Percentiles rank a stretch among this genome's conserved stretches.
Conservation (phyloP, 352 stramenopile species). For the Phytopythium kandeliae region DNA sequence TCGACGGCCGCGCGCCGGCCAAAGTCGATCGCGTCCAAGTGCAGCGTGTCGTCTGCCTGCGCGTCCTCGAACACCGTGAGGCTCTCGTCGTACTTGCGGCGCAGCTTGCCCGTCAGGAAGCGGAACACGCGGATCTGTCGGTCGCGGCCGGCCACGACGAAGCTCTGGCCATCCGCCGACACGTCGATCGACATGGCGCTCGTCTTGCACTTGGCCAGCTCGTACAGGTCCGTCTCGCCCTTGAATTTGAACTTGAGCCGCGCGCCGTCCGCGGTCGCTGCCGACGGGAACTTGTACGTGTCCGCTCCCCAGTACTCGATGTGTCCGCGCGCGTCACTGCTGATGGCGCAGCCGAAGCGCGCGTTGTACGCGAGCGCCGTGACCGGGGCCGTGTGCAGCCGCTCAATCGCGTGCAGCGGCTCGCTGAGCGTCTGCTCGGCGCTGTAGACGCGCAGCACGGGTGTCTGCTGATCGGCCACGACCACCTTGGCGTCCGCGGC, state of each 20-base stretch:
- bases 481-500: constrained; percentile 66
- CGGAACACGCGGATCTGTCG: constrained; percentile 88
- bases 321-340: constrained; percentile 87
- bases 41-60: constrained; percentile 57
- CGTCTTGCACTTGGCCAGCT: constrained; percentile 92
- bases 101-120: constrained; percentile 83
- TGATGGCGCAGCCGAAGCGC: constrained; percentile 87
- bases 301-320: constrained; percentile 93
- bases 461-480: constrained; percentile 56
- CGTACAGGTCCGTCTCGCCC: constrained; percentile 96
- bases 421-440: constrained; percentile 50
- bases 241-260: constrained; percentile 89
- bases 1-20: constrained; percentile 82
- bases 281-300: constrained; percentile 45
- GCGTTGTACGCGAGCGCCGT: constrained; percentile 86
- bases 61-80: constrained; percentile 87
- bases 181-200: constrained; percentile 75
- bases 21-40: constrained; percentile 88
- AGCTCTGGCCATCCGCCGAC: constrained; percentile 52
- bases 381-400: constrained; percentile 90
- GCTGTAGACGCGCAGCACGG: constrained; percentile 84
- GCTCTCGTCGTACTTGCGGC: constrained; percentile 88
- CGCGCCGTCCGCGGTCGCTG: constrained; percentile 2
- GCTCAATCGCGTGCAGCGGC: constrained; percentile 61
- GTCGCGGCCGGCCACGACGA: constrained; percentile 88